Conservation (phyloP, 1,139 yeast species). For the Hyphopichia burtonii region DNA sequence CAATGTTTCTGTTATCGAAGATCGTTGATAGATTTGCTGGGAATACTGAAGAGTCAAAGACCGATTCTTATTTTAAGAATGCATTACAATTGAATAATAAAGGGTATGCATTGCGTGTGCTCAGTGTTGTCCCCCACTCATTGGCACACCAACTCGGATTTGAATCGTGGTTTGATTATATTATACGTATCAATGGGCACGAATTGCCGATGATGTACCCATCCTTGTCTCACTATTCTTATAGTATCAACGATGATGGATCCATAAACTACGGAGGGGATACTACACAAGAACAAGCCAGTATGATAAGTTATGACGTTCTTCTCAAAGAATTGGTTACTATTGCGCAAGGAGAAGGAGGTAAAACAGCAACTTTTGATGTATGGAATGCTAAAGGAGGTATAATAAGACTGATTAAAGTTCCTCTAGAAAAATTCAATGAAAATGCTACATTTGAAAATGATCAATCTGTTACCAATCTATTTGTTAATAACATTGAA, state of each 20-base stretch:
- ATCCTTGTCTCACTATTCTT: conserved; percentile 27
- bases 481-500: conserved; percentile 24
- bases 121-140: conserved; percentile 42
- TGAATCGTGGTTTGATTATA: conserved; percentile 85
- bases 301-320: conserved; percentile 33
- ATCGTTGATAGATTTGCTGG: conserved; percentile 76
- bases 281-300: conserved; percentile 37
- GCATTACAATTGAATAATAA: conserved; percentile 40
- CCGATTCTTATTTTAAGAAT: conserved; percentile 54
- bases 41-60: conserved; percentile 20
- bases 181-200: conserved; percentile 74
- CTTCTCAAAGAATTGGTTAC: conserved; percentile 35
- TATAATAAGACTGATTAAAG: conserved; percentile 46
- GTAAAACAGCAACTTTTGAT: conserved; percentile 49
- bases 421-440: conserved; percentile 38
- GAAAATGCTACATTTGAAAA: conserved; percentile 6
- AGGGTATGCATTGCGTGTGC: conserved; percentile 44
- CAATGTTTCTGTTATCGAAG: conserved; percentile 89
- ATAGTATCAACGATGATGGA: conserved; percentile 45
- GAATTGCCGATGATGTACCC: conserved; percentile 57
- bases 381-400: conserved; percentile 95
- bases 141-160: conserved; percentile 41
- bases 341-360: conserved; percentile 29
- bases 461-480: conserved; percentile 9
- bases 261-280: conserved; percentile 39